A percentile compares a stretch with the other conserved stretches of the same genome.
These are phyloP conservation scores for Eimeria sp. DNA, from an alignment of 169 alveolate genomes.

Conservation along the genomic window DNA sequence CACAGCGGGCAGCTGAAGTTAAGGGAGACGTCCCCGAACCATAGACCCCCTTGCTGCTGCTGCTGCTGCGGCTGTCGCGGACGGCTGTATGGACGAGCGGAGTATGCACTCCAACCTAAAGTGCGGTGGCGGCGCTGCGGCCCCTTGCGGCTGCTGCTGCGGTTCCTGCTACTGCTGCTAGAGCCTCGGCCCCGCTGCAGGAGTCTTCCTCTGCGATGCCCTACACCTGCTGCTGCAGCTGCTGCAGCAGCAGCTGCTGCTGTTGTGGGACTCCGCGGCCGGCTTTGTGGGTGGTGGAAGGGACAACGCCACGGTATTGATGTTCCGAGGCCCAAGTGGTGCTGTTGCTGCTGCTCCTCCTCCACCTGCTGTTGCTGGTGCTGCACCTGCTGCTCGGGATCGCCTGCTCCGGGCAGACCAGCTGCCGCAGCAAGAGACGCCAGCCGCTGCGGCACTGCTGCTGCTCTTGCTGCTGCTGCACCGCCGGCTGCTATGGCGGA, in stretches of 20 bases:
- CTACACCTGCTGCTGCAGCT: slow-evolving; percentile 21
- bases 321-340: background rate
- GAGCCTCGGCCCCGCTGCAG: slow-evolving; percentile 18
- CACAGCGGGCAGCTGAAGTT: slow-evolving; percentile 17
- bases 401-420: background rate
- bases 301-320: slow-evolving; percentile 48
- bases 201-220: background rate
- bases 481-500: slow-evolving; percentile 45
- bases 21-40: slow-evolving; percentile 8
- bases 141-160: slow-evolving; percentile 43
- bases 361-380: slow-evolving; percentile 28
- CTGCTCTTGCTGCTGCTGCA: slow-evolving; percentile 57
- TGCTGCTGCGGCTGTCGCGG: slow-evolving; percentile 59
- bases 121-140: slow-evolving; percentile 39
- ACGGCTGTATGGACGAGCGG: slow-evolving; percentile 8
- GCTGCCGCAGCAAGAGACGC: slow-evolving; percentile 41
- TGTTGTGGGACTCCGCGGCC: background rate
- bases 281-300: slow-evolving; percentile 39
- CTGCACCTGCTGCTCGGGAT: background rate
- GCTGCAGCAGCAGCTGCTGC: slow-evolving; percentile 21
- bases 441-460: slow-evolving; percentile 55
- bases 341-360: slow-evolving; percentile 35
- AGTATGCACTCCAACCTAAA: background rate
- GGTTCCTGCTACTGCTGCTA: background rate
- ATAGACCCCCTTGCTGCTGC: slow-evolving; percentile 5